Evolutionary conservation across 331 rosid species (phyloP), one percentile per base, ranked within the genome.

Genomic region (Malus hybrid): DNA sequence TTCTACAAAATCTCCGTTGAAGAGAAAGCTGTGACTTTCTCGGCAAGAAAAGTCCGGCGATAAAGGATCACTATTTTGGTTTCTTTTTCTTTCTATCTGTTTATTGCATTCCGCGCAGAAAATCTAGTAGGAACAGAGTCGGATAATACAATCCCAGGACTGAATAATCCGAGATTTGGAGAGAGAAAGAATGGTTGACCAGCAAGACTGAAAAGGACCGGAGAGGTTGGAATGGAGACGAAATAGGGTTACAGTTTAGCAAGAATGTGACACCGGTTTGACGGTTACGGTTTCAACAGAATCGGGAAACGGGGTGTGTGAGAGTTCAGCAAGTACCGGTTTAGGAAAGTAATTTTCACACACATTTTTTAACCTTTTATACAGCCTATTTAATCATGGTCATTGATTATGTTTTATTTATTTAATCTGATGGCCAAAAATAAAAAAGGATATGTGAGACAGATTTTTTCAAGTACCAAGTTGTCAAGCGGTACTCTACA

Each of bases 11-110:
- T 39, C 46, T 10, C 46, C 4, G 13, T 10, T 39, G 4, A 10
- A 39, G 46, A 39, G 13, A 10, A 39, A 39, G 13, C 46, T 10
- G 4, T 39, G 46, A 0, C 46, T 83, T 84, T 86, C 94, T 77
- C 77, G 82, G 78, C 91, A 86, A 28, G 84, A 76, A 62, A 87
- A 77, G 71, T 84, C 80, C 60, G 83, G 71, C 16, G 22, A 67
- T 36, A 32, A 60, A 64, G 68, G 54, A 57, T 85, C 83, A 16
- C 72, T 84, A 82, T 88, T 82, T 72, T 52, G 0, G 59, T 16
- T 67, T 67, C 54, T 33, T 64, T 46, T 14, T 39, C 44, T 36
- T 36, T 39, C 46, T 39, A 9, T 39, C 46, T 39, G 34, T 7
- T 18, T 13, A 19, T 48, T 56, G 24, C 24, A 28, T 39, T 48